Conservation (phyloP, 495 filamentous ascomycete species). For the Trichoderma asperelloides region DNA sequence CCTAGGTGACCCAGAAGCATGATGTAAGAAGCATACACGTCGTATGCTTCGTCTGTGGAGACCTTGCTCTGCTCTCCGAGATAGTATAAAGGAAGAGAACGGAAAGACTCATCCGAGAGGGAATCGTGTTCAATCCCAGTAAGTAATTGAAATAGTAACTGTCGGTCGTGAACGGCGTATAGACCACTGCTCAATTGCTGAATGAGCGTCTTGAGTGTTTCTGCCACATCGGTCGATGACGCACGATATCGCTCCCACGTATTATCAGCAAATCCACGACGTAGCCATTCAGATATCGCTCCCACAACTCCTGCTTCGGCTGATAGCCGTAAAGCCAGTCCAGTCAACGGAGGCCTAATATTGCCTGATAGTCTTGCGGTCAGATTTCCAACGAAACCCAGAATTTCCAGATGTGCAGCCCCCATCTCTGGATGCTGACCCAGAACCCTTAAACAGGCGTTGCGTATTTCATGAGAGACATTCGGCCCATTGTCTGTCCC, state of each 20-base stretch:
- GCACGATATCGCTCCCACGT: not conserved
- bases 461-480: not conserved
- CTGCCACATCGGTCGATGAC: not conserved
- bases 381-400: not conserved
- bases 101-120: not conserved
- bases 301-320: not conserved
- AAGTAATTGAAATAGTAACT: not conserved
- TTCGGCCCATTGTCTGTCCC: not conserved
- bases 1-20: not conserved
- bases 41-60: not conserved
- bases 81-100: not conserved
- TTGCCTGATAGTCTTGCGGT: not conserved
- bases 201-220: not conserved
- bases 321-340: not conserved
- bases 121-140: not conserved
- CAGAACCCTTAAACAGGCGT: not conserved
- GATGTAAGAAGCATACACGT: not conserved
- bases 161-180: not conserved
- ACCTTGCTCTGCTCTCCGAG: not conserved
- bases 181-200: not conserved
- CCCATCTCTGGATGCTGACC: not conserved
- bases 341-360: not conserved
- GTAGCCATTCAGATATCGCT: conserved; percentile 2
- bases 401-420: not conserved
- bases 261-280: not conserved